Conservation (phyloP, 176 grass and related monocot genomes). For the Otatea glauca region DNA sequence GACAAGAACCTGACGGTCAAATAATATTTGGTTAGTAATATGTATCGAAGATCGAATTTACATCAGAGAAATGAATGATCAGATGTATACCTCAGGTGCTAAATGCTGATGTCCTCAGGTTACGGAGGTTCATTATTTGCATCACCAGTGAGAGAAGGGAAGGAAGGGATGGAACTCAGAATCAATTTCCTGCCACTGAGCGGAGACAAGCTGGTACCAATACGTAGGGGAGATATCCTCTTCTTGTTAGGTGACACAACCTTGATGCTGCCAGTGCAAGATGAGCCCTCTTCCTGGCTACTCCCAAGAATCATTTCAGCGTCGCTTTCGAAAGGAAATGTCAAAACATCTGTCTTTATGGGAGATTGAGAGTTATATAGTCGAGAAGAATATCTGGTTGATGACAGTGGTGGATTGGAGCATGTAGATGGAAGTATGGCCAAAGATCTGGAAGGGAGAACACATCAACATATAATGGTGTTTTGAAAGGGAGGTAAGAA, state of each 20-base stretch:
- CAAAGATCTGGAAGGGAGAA: constrained; percentile 41
- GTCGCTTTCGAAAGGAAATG: constrained; percentile 36
- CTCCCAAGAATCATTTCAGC: constrained; percentile 32
- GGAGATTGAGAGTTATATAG: constrained; percentile 35
- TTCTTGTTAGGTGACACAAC: constrained; percentile 59
- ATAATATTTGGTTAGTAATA: background rate
- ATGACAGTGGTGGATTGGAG: constrained; percentile 46
- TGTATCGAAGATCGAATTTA: background rate
- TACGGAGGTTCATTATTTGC: constrained; percentile 26
- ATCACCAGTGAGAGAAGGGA: constrained; percentile 57
- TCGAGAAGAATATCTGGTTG: constrained; percentile 38
- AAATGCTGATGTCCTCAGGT: constrained; percentile 38
- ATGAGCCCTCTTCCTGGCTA: constrained; percentile 7
- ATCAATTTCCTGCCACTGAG: constrained; percentile 57
- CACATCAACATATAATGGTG: constrained; percentile 4
- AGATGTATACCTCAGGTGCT: constrained; percentile 10
- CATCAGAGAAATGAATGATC: constrained; percentile 9
- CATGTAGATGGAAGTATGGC: constrained; percentile 29
- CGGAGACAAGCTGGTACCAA: constrained; percentile 51
- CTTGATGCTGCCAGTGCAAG: constrained; percentile 11
- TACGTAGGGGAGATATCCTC: constrained; percentile 54
- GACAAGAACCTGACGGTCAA: background rate
- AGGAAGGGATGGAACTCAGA: constrained; percentile 61
- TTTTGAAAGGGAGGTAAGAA: background rate
- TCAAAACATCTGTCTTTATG: constrained; percentile 29